Percentiles rank a stretch among this genome's conserved stretches.
Evolutionary conservation across 2,329 filamentous ascomycete species (phyloP).

Genomic region (Stachybotrys chlorohalonatus): DNA sequence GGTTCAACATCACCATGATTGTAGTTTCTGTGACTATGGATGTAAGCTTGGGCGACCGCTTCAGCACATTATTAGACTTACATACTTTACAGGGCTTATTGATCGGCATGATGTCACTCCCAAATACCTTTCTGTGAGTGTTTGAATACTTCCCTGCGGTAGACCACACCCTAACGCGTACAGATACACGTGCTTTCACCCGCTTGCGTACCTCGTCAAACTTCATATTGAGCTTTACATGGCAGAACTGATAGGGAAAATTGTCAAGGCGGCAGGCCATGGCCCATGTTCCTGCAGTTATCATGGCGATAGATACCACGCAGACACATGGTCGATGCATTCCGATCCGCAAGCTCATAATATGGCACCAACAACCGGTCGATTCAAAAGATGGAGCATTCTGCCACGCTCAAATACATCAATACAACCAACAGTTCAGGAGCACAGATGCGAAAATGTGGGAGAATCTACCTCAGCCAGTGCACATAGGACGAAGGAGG

Average conservation of each 20-base stretch:
- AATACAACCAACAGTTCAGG: background rate
- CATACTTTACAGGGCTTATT: slow-evolving; percentile 7
- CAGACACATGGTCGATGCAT: background rate
- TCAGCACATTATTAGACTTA: background rate
- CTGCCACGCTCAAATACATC: background rate
- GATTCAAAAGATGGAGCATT: background rate
- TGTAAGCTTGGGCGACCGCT: slow-evolving; percentile 6
- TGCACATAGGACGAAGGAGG: too few relatives aligned
- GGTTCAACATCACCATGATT: slow-evolving; percentile 22
- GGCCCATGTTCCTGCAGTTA: background rate
- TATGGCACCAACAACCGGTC: background rate
- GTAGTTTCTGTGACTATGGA: slow-evolving; percentile 19
- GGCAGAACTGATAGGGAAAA: slow-evolving; percentile 38
- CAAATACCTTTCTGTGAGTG: slow-evolving; percentile 13
- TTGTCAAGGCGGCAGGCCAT: slow-evolving; percentile 14
- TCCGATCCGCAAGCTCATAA: background rate
- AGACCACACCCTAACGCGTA: slow-evolving; percentile 2
- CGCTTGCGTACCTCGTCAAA: slow-evolving; percentile 42
- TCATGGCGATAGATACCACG: background rate
- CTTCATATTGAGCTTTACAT: slow-evolving; percentile 45
- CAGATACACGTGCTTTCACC: slow-evolving; percentile 37
- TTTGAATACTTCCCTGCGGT: background rate
- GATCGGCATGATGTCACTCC: slow-evolving; percentile 17
- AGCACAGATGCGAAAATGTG: too few relatives aligned
- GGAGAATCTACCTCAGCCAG: too few relatives aligned